Conservation (phyloP, 768 basidiomycete genomes). For the Panaeolus papilionaceus region DNA sequence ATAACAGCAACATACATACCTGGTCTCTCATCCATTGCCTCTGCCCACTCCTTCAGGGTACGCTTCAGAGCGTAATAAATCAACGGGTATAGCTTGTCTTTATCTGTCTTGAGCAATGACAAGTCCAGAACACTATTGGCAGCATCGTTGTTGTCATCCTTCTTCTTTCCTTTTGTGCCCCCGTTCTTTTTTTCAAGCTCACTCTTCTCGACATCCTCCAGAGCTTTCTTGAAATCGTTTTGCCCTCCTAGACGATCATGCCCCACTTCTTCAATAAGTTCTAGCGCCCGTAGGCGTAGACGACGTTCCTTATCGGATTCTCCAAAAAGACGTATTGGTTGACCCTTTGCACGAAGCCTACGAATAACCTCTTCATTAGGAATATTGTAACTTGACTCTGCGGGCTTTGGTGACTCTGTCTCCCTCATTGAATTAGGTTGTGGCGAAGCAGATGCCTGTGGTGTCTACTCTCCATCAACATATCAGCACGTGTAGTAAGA, state of each 20-base stretch:
- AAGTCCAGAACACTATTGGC: constrained; percentile 76
- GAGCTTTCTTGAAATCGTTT: constrained; percentile 92
- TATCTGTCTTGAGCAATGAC: constrained; percentile 83
- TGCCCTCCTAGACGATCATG: constrained; percentile 82
- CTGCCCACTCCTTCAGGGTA: constrained; percentile 94
- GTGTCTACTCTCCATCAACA: constrained; percentile 45
- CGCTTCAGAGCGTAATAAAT: constrained; percentile 96
- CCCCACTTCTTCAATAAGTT: constrained; percentile 92
- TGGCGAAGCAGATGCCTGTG: constrained; percentile 46
- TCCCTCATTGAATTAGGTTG: constrained; percentile 48
- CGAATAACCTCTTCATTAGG: constrained; percentile 93
- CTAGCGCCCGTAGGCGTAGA: constrained; percentile 88
- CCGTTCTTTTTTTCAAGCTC: constrained; percentile 70
- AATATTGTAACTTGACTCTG: constrained; percentile 78
- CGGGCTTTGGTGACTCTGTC: constrained; percentile 44
- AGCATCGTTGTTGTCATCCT: constrained; percentile 62
- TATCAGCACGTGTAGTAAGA: constrained; percentile 36
- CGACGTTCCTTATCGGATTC: constrained; percentile 95
- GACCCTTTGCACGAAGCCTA: constrained; percentile 87
- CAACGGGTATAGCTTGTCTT: constrained; percentile 94
- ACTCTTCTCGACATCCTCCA: constrained; percentile 87
- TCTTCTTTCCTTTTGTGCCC: constrained; percentile 66
- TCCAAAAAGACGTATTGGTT: constrained; percentile 94
- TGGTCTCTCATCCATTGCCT: constrained; percentile 92
- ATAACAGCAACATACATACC: constrained; percentile 51